A percentile compares a stretch with the other conserved stretches of the same genome.
phyloP scores from a whole-genome alignment of 2,329 filamentous ascomycete species.

The Colletotrichum sp. region DNA sequence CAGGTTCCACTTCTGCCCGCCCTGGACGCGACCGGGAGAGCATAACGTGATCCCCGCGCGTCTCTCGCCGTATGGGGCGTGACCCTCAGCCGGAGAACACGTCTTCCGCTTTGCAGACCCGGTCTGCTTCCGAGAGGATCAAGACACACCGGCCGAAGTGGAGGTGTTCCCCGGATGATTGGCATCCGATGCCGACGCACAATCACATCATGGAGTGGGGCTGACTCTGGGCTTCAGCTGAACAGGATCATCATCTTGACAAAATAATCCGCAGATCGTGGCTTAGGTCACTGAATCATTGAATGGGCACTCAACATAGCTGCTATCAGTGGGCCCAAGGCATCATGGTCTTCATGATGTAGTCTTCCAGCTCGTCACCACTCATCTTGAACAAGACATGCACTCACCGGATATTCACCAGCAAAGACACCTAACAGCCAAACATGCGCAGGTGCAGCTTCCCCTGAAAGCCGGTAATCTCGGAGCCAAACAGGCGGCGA shows the following conservation, averaged over 20 bases:
- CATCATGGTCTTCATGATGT: not conserved
- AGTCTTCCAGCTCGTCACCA: not conserved
- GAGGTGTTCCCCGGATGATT: not conserved
- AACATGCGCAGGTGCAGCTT: not conserved
- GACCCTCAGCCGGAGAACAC: not conserved
- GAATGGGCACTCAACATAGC: not conserved
- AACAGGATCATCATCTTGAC: not conserved
- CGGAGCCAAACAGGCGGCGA: not conserved
- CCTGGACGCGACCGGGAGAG: not conserved
- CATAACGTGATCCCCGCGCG: not conserved
- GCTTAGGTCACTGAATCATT: not conserved
- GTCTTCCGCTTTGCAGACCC: not conserved
- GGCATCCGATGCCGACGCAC: not conserved
- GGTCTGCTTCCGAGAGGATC: not conserved
- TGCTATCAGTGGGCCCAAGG: not conserved
- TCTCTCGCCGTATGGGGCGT: not conserved
- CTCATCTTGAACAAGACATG: not conserved
- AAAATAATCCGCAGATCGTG: not conserved
- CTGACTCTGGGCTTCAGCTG: not conserved
- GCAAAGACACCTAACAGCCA: not conserved
- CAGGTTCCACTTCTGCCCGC: not conserved
- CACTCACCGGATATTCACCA: not conserved
- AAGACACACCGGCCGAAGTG: not conserved
- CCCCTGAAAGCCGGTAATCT: slow-evolving; percentile 15
- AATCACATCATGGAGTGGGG: not conserved